Evolutionary conservation across 2,329 filamentous ascomycete genomes (phyloP).

Genomic region (Falciphora oryzae): DNA sequence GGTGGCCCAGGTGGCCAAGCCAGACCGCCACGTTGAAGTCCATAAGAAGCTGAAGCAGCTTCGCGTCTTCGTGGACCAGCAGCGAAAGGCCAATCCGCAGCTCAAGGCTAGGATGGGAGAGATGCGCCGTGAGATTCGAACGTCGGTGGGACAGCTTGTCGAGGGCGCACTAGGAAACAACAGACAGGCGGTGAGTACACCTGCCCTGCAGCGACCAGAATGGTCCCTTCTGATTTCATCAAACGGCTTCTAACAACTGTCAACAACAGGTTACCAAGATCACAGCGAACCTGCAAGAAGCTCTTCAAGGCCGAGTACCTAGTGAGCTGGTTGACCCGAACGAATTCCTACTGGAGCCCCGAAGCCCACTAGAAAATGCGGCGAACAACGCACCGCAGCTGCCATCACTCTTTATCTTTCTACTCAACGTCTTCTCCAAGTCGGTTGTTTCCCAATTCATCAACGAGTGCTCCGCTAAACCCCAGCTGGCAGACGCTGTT

Average conservation of each 20-base stretch:
- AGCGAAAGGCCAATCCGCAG: constrained; percentile 47
- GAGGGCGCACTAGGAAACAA: constrained; percentile 34
- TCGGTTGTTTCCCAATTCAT: constrained; percentile 59
- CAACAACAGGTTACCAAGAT: constrained; percentile 41
- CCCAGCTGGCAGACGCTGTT: constrained; percentile 62
- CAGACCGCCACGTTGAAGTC: constrained; percentile 47
- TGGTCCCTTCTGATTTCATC: background rate
- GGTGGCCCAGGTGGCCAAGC: constrained; percentile 12
- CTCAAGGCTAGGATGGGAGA: constrained; percentile 65
- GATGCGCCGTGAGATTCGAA: constrained; percentile 64
- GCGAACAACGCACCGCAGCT: constrained; percentile 39
- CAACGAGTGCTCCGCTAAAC: constrained; percentile 53
- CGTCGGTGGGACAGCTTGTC: constrained; percentile 68
- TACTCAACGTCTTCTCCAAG: constrained; percentile 68
- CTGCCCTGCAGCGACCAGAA: background rate
- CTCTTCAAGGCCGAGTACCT: constrained; percentile 40
- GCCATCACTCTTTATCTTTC: constrained; percentile 61
- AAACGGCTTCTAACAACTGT: background rate
- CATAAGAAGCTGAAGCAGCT: constrained; percentile 63
- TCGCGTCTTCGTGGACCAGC: constrained; percentile 37
- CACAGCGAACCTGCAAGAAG: constrained; percentile 43
- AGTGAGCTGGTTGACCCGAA: constrained; percentile 45
- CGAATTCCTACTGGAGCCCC: constrained; percentile 38
- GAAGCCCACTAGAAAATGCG: constrained; percentile 34
- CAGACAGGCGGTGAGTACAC: constrained; percentile 2